Evolutionary conservation across 345 rosid genomes (phyloP).

Genomic region (Euphorbia tirucalli): DNA sequence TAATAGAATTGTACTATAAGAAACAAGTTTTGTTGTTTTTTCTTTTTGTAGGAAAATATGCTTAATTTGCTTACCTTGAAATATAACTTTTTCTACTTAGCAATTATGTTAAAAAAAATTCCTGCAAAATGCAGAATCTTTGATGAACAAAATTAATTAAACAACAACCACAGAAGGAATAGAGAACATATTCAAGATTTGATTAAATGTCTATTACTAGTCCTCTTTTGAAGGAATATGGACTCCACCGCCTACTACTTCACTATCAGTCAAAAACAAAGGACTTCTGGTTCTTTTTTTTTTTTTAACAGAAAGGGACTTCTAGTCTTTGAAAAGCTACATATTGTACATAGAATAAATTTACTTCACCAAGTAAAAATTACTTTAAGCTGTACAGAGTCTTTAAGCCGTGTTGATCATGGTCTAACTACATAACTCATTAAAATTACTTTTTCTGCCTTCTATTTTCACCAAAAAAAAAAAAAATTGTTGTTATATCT

Average conservation of each 20-base stretch:
- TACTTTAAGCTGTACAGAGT: too few species aligned
- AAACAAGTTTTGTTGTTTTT: not conserved
- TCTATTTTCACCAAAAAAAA: too few species aligned
- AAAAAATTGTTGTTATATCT: too few species aligned
- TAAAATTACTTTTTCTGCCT: too few species aligned
- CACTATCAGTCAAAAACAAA: slow-evolving; percentile 8
- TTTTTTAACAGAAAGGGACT: not conserved
- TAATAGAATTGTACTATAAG: not conserved
- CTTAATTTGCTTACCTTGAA: not conserved
- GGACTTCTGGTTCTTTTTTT: not conserved
- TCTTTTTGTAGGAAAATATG: not conserved
- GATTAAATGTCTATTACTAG: slow-evolving; percentile 1
- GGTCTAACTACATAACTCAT: too few species aligned
- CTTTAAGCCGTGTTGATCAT: too few species aligned
- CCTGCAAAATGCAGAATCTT: not conserved
- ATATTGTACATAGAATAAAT: not conserved
- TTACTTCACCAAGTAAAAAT: not conserved
- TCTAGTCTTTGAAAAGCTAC: not conserved
- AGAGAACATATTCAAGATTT: slow-evolving; percentile 7
- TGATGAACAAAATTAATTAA: not conserved
- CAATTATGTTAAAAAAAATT: not conserved
- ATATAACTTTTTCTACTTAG: not conserved
- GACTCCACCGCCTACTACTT: not conserved
- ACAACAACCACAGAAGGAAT: not conserved
- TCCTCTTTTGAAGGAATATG: slow-evolving; percentile 4